Evolutionary conservation across 768 basidiomycete species (phyloP).

Genomic region (Tylopilus plumbeoviolaceoides): DNA sequence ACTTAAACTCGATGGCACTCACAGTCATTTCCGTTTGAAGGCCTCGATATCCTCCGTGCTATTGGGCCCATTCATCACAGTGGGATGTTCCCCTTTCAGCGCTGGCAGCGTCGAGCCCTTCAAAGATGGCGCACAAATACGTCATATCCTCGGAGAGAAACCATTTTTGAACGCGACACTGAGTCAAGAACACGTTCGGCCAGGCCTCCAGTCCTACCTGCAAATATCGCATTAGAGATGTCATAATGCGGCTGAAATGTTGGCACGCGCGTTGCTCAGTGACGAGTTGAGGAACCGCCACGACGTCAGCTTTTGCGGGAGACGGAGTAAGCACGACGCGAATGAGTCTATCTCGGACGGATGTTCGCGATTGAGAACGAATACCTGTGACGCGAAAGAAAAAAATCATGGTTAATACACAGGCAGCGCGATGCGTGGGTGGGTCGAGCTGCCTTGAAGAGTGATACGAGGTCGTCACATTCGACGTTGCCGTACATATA

Average conservation of each 20-base stretch:
- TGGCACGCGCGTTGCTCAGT: not conserved
- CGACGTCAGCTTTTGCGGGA: not conserved
- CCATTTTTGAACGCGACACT: not conserved
- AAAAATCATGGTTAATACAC: not conserved
- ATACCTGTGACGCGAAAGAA: not conserved
- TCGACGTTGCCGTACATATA: not conserved
- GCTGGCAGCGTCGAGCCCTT: not conserved
- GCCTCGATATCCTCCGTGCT: not conserved
- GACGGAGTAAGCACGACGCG: not conserved
- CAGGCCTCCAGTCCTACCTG: not conserved
- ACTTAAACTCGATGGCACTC: not conserved
- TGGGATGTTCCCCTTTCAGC: not conserved
- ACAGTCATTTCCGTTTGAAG: not conserved
- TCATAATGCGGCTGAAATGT: not conserved
- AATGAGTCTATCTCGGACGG: not conserved
- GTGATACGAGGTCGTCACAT: not conserved
- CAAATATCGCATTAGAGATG: constrained; percentile 1
- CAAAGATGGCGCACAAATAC: not conserved
- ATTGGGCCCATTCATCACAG: not conserved
- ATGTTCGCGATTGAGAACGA: not conserved
- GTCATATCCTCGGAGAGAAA: not conserved
- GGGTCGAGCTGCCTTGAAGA: not conserved
- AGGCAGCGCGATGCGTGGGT: not conserved
- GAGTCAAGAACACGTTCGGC: not conserved
- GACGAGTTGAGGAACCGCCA: not conserved